Conservation (phyloP, 257 asterid species). For the Nicotiana paniculata region DNA sequence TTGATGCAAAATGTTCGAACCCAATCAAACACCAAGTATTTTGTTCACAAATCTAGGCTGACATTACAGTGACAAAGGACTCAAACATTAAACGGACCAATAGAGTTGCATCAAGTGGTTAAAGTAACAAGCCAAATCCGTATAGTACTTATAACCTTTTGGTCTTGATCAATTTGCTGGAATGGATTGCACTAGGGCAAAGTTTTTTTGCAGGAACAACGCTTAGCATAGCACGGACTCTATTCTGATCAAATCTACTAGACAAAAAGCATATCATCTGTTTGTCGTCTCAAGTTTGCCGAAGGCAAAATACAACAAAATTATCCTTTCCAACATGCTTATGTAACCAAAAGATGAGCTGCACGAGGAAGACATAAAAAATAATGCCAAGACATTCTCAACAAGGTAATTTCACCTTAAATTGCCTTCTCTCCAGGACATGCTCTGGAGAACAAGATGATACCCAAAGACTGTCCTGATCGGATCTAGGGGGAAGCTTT, state of each 20-base stretch:
- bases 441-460: not conserved
- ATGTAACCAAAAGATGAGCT: not conserved
- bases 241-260: not conserved
- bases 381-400: not conserved
- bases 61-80: not conserved
- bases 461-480: not conserved
- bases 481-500: not conserved
- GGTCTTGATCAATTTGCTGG: not conserved
- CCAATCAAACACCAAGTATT: not conserved
- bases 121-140: not conserved
- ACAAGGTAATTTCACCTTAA: not conserved
- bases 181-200: not conserved
- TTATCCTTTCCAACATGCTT: not conserved
- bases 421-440: not conserved
- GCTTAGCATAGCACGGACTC: not conserved
- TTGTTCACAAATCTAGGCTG: not conserved
- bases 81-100: not conserved
- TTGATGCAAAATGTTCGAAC: not conserved
- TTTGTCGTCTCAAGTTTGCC: not conserved
- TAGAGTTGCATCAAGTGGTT: not conserved
- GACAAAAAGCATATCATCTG: not conserved
- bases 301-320: not conserved
- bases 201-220: not conserved
- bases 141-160: not conserved
- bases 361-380: not conserved